phyloP scores from a whole-genome alignment of 2,329 filamentous ascomycete species.

The Immersiporthe knoxdaviesiana region DNA sequence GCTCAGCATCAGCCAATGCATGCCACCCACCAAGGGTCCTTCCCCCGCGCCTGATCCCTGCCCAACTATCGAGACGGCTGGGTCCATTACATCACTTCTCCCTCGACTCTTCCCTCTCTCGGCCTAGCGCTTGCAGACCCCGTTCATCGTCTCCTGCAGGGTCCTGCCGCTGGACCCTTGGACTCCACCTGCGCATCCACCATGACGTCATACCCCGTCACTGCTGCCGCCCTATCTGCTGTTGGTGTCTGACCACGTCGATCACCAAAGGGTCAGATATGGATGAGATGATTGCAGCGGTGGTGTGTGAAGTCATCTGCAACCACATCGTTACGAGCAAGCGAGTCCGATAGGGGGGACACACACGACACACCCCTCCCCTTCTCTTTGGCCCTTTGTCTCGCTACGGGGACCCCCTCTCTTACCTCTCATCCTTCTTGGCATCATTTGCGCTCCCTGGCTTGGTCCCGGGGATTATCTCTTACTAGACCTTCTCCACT shows the following conservation, averaged over 20 bases:
- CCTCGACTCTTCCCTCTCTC: slow-evolving; percentile 1
- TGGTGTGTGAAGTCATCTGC: slow-evolving; percentile 24
- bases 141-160: slow-evolving; percentile 21
- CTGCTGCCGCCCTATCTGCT: slow-evolving; percentile 11
- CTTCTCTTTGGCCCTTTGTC: neutral
- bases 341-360: slow-evolving; percentile 1
- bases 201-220: slow-evolving; percentile 23
- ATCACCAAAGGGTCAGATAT: slow-evolving; percentile 16
- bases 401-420: neutral
- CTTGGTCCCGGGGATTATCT: neutral
- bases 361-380: neutral
- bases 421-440: neutral
- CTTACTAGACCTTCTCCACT: neutral
- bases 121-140: slow-evolving; percentile 11
- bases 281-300: neutral
- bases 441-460: neutral
- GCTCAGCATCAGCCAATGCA: neutral
- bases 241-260: slow-evolving; percentile 18
- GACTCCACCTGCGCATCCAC: neutral
- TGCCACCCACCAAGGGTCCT: neutral
- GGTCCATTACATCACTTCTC: slow-evolving; percentile 14
- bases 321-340: slow-evolving; percentile 16
- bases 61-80: neutral
- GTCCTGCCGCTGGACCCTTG: slow-evolving; percentile 21
- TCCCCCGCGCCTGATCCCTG: neutral